Percentiles rank a stretch among this genome's conserved stretches.
These are phyloP conservation scores for Cyberlindnera misumaiensis DNA, from an alignment of 805 yeast genomes.

Conservation along the genomic window DNA sequence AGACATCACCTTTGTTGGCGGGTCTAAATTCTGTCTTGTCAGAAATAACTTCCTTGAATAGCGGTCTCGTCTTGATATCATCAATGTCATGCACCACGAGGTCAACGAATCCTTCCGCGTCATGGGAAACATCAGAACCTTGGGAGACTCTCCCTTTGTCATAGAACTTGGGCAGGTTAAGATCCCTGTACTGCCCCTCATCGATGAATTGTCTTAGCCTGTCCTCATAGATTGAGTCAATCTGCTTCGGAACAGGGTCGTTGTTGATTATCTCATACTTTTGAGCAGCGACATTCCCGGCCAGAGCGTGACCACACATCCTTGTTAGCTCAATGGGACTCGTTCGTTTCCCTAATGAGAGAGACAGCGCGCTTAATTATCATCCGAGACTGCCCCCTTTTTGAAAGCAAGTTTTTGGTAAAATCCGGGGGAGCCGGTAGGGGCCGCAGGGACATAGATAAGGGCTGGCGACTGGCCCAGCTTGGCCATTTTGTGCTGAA, in stretches of 20 bases:
- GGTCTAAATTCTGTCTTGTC: constrained; percentile 35
- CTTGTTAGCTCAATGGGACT: neutral
- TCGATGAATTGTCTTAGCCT: constrained; percentile 72
- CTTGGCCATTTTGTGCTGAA: no score
- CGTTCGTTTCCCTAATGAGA: neutral
- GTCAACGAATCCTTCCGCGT: constrained; percentile 40
- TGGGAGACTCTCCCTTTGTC: constrained; percentile 51
- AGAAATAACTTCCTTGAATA: constrained; percentile 30
- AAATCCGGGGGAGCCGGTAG: no score
- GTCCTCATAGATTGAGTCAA: constrained; percentile 64
- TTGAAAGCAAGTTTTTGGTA: no score
- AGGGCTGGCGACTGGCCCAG: no score
- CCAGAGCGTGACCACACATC: constrained; percentile 12
- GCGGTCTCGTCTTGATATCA: constrained; percentile 39
- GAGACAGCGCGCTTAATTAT: neutral
- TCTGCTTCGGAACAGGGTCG: constrained; percentile 66
- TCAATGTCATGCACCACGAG: constrained; percentile 72
- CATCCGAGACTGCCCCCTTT: neutral
- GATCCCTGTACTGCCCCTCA: constrained; percentile 65
- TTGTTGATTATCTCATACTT: constrained; percentile 36
- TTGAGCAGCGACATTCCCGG: constrained; percentile 8
- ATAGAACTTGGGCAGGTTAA: constrained; percentile 80
- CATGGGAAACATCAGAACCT: constrained; percentile 21
- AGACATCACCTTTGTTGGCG: constrained; percentile 63
- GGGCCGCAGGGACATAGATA: no score